Evolutionary conservation across 2,329 filamentous ascomycete species (phyloP).

Genomic region (Aspergillus fructus): DNA sequence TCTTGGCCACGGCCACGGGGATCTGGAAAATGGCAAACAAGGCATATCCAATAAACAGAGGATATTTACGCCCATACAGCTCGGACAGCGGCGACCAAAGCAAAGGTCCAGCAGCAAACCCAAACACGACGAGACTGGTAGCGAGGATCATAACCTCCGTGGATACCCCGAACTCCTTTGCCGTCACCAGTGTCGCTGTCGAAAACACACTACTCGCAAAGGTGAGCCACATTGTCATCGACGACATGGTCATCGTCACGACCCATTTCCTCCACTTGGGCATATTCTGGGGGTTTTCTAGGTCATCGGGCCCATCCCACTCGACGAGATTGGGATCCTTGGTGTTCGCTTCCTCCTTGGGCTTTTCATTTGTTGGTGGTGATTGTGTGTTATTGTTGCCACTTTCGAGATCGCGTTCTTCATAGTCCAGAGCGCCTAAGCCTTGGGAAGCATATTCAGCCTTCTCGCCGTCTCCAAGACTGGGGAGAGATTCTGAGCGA

Average conservation of each 20-base stretch:
- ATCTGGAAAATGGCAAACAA: slow-evolving; percentile 56
- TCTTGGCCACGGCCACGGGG: slow-evolving; percentile 54
- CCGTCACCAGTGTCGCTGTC: slow-evolving; percentile 41
- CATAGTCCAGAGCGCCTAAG: slow-evolving; percentile 7
- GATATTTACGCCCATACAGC: slow-evolving; percentile 50
- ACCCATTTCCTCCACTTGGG: slow-evolving; percentile 40
- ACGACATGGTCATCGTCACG: slow-evolving; percentile 31
- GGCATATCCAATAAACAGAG: slow-evolving; percentile 50
- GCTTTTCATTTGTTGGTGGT: neutral
- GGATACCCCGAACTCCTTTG: slow-evolving; percentile 45
- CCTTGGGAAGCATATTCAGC: neutral
- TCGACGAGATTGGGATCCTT: slow-evolving; percentile 30
- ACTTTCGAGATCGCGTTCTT: slow-evolving; percentile 13
- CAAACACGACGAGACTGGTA: slow-evolving; percentile 46
- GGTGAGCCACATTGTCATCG: slow-evolving; percentile 46
- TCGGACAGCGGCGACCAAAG: slow-evolving; percentile 49
- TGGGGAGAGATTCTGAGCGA: slow-evolving; percentile 9
- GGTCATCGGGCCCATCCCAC: slow-evolving; percentile 34
- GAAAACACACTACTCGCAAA: slow-evolving; percentile 50
- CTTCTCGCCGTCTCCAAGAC: slow-evolving; percentile 10
- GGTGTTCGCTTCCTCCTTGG: slow-evolving; percentile 4
- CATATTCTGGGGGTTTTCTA: slow-evolving; percentile 33
- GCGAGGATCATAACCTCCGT: slow-evolving; percentile 42
- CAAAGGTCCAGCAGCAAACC: slow-evolving; percentile 56
- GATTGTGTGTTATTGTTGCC: slow-evolving; percentile 6